Evolutionary conservation across 441 rosid genomes (phyloP), one percentile per base, ranked within the genome.

Genomic region (Syzygium malaccense): DNA sequence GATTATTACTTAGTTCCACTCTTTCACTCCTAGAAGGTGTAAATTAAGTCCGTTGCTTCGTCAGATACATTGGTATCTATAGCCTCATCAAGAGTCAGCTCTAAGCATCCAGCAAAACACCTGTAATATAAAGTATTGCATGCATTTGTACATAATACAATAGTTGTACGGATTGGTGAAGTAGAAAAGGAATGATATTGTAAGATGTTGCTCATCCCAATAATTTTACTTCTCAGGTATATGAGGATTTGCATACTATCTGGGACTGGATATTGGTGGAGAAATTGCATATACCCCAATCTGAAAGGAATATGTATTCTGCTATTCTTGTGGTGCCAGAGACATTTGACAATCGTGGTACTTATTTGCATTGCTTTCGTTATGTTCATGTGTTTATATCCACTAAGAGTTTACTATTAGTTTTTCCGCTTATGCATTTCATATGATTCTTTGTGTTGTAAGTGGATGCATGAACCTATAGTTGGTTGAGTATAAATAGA

Each of bases 261-360:
- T 98, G 96, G 99, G 98, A 98, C 91, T 98, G 99, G 98, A 88
- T 98, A 90, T 92, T 97, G 94, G 64, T 88, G 83, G 97, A 96
- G 71, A 98, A 93, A 90, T 91, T 97, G 88, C 92, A 93, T 85
- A 93, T 97, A 85, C 91, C 92, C 90, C 94, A 88, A 48, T 91
- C 92, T 37, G 96, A 95, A 91, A 95, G 98, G 91, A 91, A 89
- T 93, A 87, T 88, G 91, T 98, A 93, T 90, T 93, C 98, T 91
- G 99, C 95, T 41, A 91, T 96, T 91, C 93, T 98, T 90, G 97
- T 98, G 87, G 92, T 96, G 92, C 97, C 97, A 2, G 99, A 93
- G 92, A 93, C 98, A 89, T 96, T 96, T 90, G 99, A 96, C 91
- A 93, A 91, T 89, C 97, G 96, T 2, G 98, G 99, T 97, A 96